A percentile compares a stretch with the other conserved stretches of the same genome.
Evolutionary conservation across 495 filamentous ascomycete species (phyloP).

Genomic region (Hypoxylon fuscum): DNA sequence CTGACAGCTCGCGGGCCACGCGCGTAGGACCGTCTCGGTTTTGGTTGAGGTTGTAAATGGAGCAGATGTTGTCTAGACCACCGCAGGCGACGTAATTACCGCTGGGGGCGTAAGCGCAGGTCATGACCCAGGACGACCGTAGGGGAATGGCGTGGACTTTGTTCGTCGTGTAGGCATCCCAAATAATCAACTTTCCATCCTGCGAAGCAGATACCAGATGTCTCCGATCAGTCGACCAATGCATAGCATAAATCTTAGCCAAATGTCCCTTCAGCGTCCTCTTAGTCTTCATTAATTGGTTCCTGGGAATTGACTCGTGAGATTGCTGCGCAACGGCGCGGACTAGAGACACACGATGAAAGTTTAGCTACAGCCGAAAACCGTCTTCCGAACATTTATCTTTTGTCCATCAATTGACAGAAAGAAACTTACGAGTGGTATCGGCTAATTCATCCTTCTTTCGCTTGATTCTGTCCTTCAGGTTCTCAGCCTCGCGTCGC

Average conservation of each 20-base stretch:
- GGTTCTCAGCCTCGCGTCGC: conserved; percentile 94
- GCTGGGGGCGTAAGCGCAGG: conserved; percentile 97
- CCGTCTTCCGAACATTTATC: conserved; percentile 12
- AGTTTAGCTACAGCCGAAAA: conserved; percentile 22
- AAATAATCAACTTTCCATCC: conserved; percentile 99
- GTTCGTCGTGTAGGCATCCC: conserved; percentile 99
- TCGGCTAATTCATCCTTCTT: conserved; percentile 99
- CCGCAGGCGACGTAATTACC: conserved; percentile 98
- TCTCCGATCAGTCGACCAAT: conserved; percentile 98
- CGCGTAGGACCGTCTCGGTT: conserved; percentile 95
- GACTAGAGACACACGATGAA: conserved; percentile 63
- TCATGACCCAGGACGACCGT: conserved; percentile 99
- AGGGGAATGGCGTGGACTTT: conserved; percentile 99
- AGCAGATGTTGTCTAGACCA: conserved; percentile 99
- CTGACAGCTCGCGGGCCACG: conserved; percentile 94
- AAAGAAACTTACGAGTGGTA: conserved; percentile 81
- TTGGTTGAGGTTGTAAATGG: conserved; percentile 96
- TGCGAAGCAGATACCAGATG: conserved; percentile 98
- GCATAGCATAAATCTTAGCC: conserved; percentile 99
- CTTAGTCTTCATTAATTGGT: conserved; percentile 91
- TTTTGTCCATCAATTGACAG: conserved; percentile 17
- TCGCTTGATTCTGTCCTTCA: conserved; percentile 99
- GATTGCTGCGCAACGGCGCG: conserved; percentile 88
- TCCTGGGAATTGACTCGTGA: conserved; percentile 87
- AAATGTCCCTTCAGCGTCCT: conserved; percentile 96